phyloP scores from a whole-genome alignment of 2,329 filamentous ascomycete genomes.

The Ceratocystis alfenasii region DNA sequence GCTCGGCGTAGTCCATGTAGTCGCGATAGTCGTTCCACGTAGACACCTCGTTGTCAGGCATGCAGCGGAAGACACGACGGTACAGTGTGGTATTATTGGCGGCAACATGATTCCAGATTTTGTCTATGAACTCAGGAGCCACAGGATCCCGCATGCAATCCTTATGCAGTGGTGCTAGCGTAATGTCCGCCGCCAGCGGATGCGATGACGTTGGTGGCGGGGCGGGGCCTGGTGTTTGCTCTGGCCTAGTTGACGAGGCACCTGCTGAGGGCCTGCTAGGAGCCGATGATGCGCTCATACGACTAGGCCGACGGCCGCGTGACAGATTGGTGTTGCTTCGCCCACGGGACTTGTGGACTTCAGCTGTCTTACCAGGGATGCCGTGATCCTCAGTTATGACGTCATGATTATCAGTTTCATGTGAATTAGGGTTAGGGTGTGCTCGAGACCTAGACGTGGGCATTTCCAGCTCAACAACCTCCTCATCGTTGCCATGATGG shows the following conservation, averaged over 20 bases:
- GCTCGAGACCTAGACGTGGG: slow-evolving; percentile 37
- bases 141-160: slow-evolving; percentile 94
- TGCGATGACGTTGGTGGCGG: slow-evolving; percentile 31
- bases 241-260: background rate
- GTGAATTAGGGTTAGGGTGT: slow-evolving; percentile 64
- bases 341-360: slow-evolving; percentile 27
- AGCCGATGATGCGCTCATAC: slow-evolving; percentile 14
- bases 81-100: slow-evolving; percentile 94
- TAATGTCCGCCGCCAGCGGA: slow-evolving; percentile 54
- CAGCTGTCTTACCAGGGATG: slow-evolving; percentile 42
- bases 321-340: slow-evolving; percentile 26
- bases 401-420: slow-evolving; percentile 59
- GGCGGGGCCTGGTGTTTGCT: slow-evolving; percentile 19
- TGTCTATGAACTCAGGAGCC: slow-evolving; percentile 67
- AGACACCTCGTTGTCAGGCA: slow-evolving; percentile 88
- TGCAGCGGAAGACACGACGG: slow-evolving; percentile 86
- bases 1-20: slow-evolving; percentile 62
- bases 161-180: slow-evolving; percentile 61
- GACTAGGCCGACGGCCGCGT: slow-evolving; percentile 21
- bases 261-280: slow-evolving; percentile 24
- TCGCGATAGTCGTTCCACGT: slow-evolving; percentile 91
- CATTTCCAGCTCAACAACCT: background rate
- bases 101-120: slow-evolving; percentile 77
- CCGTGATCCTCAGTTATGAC: slow-evolving; percentile 53
- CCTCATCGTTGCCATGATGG: no score